Evolutionary conservation across 805 yeast species (phyloP).

Genomic region (Wickerhamomyces sydowiorum): DNA sequence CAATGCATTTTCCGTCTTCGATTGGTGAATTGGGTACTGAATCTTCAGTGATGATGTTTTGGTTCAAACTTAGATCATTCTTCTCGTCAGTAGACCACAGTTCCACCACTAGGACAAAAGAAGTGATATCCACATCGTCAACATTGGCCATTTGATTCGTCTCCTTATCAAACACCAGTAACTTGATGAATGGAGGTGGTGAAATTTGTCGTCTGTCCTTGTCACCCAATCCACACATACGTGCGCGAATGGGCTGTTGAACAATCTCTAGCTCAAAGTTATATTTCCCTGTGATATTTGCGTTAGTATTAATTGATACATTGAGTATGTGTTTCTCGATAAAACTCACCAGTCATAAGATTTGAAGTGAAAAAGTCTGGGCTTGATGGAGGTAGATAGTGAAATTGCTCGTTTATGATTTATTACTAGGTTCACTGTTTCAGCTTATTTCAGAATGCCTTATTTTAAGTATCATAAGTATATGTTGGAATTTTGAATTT

Average conservation of each 20-base stretch:
- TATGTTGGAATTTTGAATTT: too few relatives aligned
- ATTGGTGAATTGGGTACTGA: background rate
- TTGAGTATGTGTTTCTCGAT: too few relatives aligned
- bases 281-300: background rate
- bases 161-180: constrained; percentile 13
- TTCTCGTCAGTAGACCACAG: constrained; percentile 32
- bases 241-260: constrained; percentile 38
- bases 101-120: constrained; percentile 32
- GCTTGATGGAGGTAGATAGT: too few relatives aligned
- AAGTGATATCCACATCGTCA: constrained; percentile 25
- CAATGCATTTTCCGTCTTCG: background rate
- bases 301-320: background rate
- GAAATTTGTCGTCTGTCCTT: constrained; percentile 29
- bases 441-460: too few relatives aligned
- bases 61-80: constrained; percentile 15
- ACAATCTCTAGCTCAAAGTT: constrained; percentile 25
- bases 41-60: constrained; percentile 7
- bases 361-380: too few relatives aligned
- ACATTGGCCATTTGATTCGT: constrained; percentile 23
- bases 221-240: constrained; percentile 43
- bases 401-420: too few relatives aligned
- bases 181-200: constrained; percentile 27
- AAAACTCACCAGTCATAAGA: background rate
- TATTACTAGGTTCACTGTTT: too few relatives aligned
- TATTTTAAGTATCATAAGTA: too few relatives aligned